phyloP scores from a whole-genome alignment of 2,329 filamentous ascomycete species.

The Aspergillus sojae region DNA sequence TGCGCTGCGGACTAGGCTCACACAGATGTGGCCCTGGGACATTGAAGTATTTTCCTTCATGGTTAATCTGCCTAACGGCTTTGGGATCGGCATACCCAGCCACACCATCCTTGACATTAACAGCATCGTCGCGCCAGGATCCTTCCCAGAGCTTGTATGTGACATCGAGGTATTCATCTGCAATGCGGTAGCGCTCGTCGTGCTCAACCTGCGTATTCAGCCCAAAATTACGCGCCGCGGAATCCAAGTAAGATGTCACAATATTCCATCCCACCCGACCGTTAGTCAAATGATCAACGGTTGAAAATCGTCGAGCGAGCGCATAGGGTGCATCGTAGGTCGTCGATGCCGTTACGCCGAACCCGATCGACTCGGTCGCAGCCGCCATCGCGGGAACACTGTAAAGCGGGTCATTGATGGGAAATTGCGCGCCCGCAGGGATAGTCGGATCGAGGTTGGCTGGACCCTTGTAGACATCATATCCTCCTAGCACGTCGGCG shows the following conservation, averaged over 20 bases:
- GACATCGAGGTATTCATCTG: conserved; percentile 53
- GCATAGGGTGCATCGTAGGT: conserved; percentile 60
- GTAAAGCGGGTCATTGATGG: conserved; percentile 47
- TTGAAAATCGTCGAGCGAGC: conserved; percentile 57
- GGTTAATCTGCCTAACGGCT: conserved; percentile 41
- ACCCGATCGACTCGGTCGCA: conserved; percentile 50
- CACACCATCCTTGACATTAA: conserved; percentile 22
- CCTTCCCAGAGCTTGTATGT: conserved; percentile 56
- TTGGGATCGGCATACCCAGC: conserved; percentile 37
- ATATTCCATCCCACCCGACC: conserved; percentile 59
- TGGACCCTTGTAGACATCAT: conserved; percentile 51
- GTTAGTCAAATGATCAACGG: conserved; percentile 55
- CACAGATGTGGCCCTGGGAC: conserved; percentile 49
- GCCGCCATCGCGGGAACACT: conserved; percentile 51
- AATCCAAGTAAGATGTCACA: conserved; percentile 53
- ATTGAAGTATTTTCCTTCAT: conserved; percentile 46
- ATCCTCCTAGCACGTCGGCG: conserved; percentile 52
- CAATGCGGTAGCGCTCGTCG: conserved; percentile 53
- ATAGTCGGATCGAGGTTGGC: conserved; percentile 43
- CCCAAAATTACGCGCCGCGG: conserved; percentile 52
- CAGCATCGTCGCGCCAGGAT: conserved; percentile 51
- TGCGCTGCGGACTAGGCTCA: conserved; percentile 51
- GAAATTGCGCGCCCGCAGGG: conserved; percentile 45
- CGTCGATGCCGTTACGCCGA: conserved; percentile 58
- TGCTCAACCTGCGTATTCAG: conserved; percentile 50